Percentiles rank a stretch among this genome's conserved stretches.
Conservation (phyloP, 108 stramenopile genomes). For the Mediolabrus comicus region DNA sequence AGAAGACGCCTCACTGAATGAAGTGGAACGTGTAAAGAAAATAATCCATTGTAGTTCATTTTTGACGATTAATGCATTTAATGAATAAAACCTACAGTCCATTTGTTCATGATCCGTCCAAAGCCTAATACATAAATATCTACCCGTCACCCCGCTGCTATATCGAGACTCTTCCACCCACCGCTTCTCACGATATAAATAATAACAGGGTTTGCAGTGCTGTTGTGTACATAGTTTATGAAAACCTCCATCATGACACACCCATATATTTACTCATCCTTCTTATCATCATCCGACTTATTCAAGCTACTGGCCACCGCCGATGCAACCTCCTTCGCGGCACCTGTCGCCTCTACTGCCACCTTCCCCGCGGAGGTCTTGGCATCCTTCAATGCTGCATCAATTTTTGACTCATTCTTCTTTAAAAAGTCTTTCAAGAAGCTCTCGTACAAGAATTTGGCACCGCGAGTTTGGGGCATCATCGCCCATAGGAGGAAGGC, state of each 20-base stretch:
- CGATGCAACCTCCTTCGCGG: slow-evolving; percentile 7
- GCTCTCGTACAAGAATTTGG: slow-evolving; percentile 86
- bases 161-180: neutral
- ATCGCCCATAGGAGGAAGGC: slow-evolving; percentile 94
- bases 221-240: neutral
- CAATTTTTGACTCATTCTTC: slow-evolving; percentile 78
- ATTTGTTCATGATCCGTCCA: neutral
- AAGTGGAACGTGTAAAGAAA: no score
- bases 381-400: slow-evolving; percentile 78
- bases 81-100: no score
- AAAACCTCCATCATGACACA: neutral
- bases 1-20: no score
- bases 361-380: slow-evolving; percentile 38
- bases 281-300: slow-evolving; percentile 20
- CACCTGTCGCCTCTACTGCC: slow-evolving; percentile 19
- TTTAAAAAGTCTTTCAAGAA: slow-evolving; percentile 89
- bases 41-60: no score
- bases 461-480: slow-evolving; percentile 89
- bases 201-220: neutral
- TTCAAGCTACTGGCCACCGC: slow-evolving; percentile 19
- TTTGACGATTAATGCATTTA: no score
- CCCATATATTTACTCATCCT: slow-evolving; percentile 9
- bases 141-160: neutral
- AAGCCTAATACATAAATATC: neutral
- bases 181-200: neutral